Evolutionary conservation across 495 filamentous ascomycete species (phyloP).

Genomic region (Filosporella fistucella): DNA sequence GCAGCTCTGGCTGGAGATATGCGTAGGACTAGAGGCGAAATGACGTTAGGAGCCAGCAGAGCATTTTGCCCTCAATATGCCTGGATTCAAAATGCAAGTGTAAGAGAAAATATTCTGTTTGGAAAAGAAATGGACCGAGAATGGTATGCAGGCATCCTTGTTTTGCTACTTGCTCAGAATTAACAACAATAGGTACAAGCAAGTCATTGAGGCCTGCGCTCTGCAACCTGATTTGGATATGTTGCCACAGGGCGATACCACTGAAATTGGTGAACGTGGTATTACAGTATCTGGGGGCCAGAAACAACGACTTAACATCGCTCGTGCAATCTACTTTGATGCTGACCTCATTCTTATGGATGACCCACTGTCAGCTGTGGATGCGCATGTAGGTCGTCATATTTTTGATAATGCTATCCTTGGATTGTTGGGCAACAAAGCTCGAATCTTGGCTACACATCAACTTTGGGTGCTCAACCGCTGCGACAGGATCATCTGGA

Average conservation of each 20-base stretch:
- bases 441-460: conserved; percentile 87
- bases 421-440: conserved; percentile 83
- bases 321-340: conserved; percentile 80
- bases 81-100: conserved; percentile 92
- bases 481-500: conserved; percentile 86
- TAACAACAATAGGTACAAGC: conserved; percentile 19
- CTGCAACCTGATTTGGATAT: conserved; percentile 70
- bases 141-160: conserved; percentile 36
- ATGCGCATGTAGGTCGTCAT: conserved; percentile 85
- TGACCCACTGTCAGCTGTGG: conserved; percentile 77
- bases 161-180: background rate
- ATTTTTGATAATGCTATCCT: conserved; percentile 96
- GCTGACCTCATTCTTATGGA: conserved; percentile 81
- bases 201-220: conserved; percentile 60
- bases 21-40: conserved; percentile 69
- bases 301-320: conserved; percentile 80
- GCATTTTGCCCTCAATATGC: conserved; percentile 95
- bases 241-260: conserved; percentile 67
- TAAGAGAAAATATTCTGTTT: conserved; percentile 87
- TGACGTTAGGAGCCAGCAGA: conserved; percentile 69
- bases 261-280: conserved; percentile 75
- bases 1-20: conserved; percentile 92
- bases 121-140: conserved; percentile 66
- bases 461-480: conserved; percentile 88
- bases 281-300: conserved; percentile 82